Conservation (phyloP, 352 stramenopile species). For the Globisporangium takayamanum region DNA sequence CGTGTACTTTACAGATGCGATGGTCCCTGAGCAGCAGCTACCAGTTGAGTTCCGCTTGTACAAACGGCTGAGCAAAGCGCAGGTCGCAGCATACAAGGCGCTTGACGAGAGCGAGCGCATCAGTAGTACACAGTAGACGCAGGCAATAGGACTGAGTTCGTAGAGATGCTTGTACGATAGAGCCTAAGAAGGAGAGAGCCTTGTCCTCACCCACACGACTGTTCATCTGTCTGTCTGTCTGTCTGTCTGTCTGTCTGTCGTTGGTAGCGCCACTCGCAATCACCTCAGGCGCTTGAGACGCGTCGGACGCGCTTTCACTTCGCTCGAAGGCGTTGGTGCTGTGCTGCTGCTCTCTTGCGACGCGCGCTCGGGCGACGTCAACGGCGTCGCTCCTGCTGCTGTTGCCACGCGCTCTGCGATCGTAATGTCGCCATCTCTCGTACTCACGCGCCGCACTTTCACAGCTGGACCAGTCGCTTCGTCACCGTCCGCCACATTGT, state of each 20-base stretch:
- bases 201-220: neutral
- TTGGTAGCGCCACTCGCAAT: neutral
- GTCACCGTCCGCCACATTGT: neutral
- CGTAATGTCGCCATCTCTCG: slow-evolving; percentile 8
- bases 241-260: neutral
- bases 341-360: slow-evolving; percentile 1
- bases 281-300: slow-evolving; percentile 17
- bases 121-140: neutral
- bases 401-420: slow-evolving; percentile 8
- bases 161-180: neutral
- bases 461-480: neutral
- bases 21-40: slow-evolving; percentile 31
- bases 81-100: slow-evolving; percentile 17
- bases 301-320: slow-evolving; percentile 12
- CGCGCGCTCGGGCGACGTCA: neutral
- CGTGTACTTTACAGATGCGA: slow-evolving; percentile 46
- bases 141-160: neutral
- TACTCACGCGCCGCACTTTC: slow-evolving; percentile 16
- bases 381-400: neutral
- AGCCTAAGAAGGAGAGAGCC: neutral
- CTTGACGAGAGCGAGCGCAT: slow-evolving; percentile 10
- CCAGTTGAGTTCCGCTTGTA: slow-evolving; percentile 50
- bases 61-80: slow-evolving; percentile 30
- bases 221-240: neutral
- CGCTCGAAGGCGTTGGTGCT: slow-evolving; percentile 1